These are phyloP conservation scores for Xerocomus nothofagi DNA, from an alignment of 1,284 basidiomycete species.

Conservation along the genomic window DNA sequence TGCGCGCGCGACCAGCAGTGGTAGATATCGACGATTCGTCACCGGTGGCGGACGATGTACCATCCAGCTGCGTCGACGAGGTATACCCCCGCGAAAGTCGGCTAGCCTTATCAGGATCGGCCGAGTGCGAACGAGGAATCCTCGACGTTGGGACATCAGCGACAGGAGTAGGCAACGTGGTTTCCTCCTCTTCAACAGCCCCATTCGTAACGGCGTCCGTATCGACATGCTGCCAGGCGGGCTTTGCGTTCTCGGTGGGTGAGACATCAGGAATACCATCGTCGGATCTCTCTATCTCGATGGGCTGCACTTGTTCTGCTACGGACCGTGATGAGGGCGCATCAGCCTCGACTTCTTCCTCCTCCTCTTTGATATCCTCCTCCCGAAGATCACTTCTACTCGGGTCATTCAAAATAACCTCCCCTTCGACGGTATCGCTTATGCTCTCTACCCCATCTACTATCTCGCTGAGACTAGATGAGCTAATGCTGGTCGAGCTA, in stretches of 20 bases:
- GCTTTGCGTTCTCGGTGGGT: constrained; percentile 26
- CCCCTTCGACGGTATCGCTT: constrained; percentile 27
- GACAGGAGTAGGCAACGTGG: constrained; percentile 41
- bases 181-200: constrained; percentile 29
- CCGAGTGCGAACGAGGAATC: constrained; percentile 73
- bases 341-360: constrained; percentile 27
- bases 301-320: constrained; percentile 17
- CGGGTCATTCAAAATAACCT: constrained; percentile 17
- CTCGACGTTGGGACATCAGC: constrained; percentile 40
- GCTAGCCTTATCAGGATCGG: constrained; percentile 62
- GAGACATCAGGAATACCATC: constrained; percentile 18
- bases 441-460: constrained; percentile 35
- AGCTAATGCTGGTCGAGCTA: constrained; percentile 30
- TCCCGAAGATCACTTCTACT: constrained; percentile 23
- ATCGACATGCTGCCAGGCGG: constrained; percentile 21
- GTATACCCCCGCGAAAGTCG: constrained; percentile 58
- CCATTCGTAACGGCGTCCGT: constrained; percentile 25
- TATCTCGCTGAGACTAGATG: constrained; percentile 29
- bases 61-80: constrained; percentile 42
- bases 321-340: constrained; percentile 18
- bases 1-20: constrained; percentile 45
- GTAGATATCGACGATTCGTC: constrained; percentile 66
- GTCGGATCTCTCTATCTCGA: constrained; percentile 29
- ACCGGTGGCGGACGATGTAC: constrained; percentile 55
- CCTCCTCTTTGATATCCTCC: constrained; percentile 35